Base-by-base conservation (phyloP, 441 rosid genomes). In the Aquilaria agallochum region DNA sequence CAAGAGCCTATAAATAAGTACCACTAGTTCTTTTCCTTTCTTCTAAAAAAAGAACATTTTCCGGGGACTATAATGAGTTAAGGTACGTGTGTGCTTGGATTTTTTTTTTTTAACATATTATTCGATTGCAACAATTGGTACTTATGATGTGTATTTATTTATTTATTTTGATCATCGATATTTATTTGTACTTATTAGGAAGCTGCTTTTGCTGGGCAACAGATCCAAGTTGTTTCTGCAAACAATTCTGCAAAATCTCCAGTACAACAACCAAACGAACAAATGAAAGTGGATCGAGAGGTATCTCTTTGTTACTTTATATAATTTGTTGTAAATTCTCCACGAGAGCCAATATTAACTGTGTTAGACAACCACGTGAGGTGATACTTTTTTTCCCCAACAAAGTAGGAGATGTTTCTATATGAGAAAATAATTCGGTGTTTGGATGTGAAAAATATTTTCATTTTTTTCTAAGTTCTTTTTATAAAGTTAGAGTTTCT, bases 201-300 rank as follows among this genome's bases (percentile, higher is more conserved):
- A 57, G 78, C 75, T 63, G 5, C 15, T n/a, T 47, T 75, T 33
- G 73, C 59, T 5, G 76, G 75, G 56, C 62, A 62, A n/a, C 55
- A 31, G 31, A 31, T 47, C 33, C 50, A 55, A 32, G 20, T 63
- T 45, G 45, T 63, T 52, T 53, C 59, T 11, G 36, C 14, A 31
- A 55, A 53, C 60, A 53, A 42, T 49, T 34, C 13, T 0, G 32
- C 65, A 31, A 31, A 59, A 31, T 50, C 61, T 54, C 44, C 32
- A 2, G 20, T 13, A 20, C 27, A 20, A 20, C 27, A 20, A 20
- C 27, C 27, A 20, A 20, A 20, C 27, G 27, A 20, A 20, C 27
- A 20, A 20, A 20, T 20, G 27, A 20, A 20, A 20, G 27, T 20
- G 27, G 27, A 20, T 20, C 27, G 27, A 20, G 27, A 20, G 27